These are phyloP conservation scores for Naganishia vaughanmartiniae DNA, from an alignment of 768 basidiomycete genomes.

Conservation along the genomic window DNA sequence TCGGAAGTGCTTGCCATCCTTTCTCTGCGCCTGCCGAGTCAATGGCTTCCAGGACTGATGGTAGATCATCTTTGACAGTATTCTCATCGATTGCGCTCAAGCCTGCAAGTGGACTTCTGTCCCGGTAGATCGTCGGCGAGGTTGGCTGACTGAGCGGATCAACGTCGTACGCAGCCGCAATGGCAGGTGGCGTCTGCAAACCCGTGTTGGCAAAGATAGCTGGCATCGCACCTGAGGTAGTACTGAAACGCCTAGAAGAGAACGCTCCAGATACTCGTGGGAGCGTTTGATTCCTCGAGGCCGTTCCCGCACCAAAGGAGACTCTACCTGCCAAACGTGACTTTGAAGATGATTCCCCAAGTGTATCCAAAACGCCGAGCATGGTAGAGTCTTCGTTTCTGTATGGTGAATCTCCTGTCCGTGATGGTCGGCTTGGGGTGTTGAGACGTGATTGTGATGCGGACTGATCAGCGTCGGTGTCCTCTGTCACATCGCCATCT, in stretches of 20 bases:
- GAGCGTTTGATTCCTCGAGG: constrained; percentile 14
- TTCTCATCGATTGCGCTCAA: constrained; percentile 44
- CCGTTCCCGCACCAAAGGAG: constrained; percentile 1
- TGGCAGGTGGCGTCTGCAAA: constrained; percentile 71
- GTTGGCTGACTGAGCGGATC: constrained; percentile 33
- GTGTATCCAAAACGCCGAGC: neutral
- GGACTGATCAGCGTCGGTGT: constrained; percentile 47
- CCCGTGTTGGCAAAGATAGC: constrained; percentile 81
- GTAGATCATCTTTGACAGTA: constrained; percentile 50
- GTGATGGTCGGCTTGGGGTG: constrained; percentile 19
- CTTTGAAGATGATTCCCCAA: neutral
- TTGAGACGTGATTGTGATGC: constrained; percentile 38
- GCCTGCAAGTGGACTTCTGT: constrained; percentile 14
- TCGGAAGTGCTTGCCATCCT: constrained; percentile 66
- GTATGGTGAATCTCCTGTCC: constrained; percentile 7
- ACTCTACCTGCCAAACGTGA: constrained; percentile 12
- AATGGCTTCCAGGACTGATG: neutral
- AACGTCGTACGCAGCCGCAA: constrained; percentile 51
- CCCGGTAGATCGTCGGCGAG: neutral
- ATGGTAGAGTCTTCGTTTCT: constrained; percentile 18
- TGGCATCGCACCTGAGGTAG: constrained; percentile 57
- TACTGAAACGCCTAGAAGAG: constrained; percentile 41
- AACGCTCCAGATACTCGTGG: constrained; percentile 23
- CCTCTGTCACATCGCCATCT: constrained; percentile 43
- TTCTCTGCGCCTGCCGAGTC: constrained; percentile 51